Evolutionary conservation across 2,329 filamentous ascomycete genomes (phyloP).

Genomic region (Pseudocercospora fuligena): DNA sequence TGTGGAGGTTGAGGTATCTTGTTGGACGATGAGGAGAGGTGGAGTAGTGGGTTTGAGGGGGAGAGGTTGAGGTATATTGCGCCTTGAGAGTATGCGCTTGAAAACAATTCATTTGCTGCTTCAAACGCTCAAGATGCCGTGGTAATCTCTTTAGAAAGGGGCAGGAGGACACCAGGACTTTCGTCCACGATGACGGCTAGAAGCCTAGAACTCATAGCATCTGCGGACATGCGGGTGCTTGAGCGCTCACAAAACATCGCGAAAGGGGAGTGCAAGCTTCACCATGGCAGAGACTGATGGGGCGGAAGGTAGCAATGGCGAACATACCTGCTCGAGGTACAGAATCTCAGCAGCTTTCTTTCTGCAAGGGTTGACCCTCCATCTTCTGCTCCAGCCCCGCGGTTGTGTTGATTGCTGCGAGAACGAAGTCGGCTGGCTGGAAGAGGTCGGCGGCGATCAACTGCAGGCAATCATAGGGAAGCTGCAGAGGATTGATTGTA

Average conservation of each 20-base stretch:
- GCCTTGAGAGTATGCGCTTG: not conserved
- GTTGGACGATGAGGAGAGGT: slow-evolving; percentile 20
- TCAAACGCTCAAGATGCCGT: too few relatives aligned
- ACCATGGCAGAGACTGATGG: not conserved
- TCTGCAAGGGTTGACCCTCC: too few relatives aligned
- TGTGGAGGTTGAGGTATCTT: slow-evolving; percentile 13
- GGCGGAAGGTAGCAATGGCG: not conserved
- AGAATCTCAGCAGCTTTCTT: not conserved
- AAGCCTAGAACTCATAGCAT: not conserved
- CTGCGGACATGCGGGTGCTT: not conserved
- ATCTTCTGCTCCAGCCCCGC: too few relatives aligned
- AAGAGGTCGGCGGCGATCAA: too few relatives aligned
- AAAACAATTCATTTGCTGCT: too few relatives aligned
- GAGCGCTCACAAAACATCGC: not conserved
- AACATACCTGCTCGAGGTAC: not conserved
- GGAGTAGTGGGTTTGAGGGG: slow-evolving; percentile 18
- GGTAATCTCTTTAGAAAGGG: too few relatives aligned
- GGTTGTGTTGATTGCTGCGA: not conserved
- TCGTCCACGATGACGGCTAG: too few relatives aligned
- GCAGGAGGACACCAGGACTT: too few relatives aligned
- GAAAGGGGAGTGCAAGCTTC: not conserved
- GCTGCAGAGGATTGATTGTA: not conserved
- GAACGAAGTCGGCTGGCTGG: too few relatives aligned
- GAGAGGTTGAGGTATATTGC: slow-evolving; percentile 1
- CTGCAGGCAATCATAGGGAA: too few relatives aligned